Evolutionary conservation across 2,329 filamentous ascomycete genomes (phyloP).

Genomic region (Xylaria sp.): DNA sequence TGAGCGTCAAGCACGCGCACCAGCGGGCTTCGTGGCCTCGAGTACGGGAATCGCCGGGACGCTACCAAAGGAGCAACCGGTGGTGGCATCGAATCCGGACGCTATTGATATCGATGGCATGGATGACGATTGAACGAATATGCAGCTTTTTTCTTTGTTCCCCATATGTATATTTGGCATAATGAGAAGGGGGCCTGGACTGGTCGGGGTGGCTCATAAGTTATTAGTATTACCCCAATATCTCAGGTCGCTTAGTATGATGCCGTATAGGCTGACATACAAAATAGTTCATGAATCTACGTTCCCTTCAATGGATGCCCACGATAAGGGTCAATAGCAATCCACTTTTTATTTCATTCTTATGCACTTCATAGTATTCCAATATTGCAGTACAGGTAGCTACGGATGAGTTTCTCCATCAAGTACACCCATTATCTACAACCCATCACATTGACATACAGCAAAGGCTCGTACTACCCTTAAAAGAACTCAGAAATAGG

Average conservation of each 20-base stretch:
- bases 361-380: background rate
- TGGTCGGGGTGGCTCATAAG: constrained; percentile 25
- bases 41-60: constrained; percentile 77
- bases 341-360: constrained; percentile 2
- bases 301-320: constrained; percentile 5
- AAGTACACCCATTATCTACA: background rate
- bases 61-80: constrained; percentile 57
- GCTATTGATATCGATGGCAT: constrained; percentile 83
- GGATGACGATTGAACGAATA: constrained; percentile 63
- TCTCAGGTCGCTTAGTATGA: constrained; percentile 22
- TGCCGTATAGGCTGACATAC: constrained; percentile 16
- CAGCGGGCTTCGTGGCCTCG: constrained; percentile 90
- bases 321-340: constrained; percentile 12
- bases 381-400: constrained; percentile 1
- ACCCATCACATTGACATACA: background rate
- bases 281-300: constrained; percentile 15
- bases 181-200: constrained; percentile 30
- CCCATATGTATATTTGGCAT: constrained; percentile 40
- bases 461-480: background rate
- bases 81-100: constrained; percentile 77
- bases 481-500: constrained; percentile 3
- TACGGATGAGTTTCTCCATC: background rate
- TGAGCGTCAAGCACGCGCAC: constrained; percentile 88
- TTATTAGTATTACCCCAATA: constrained; percentile 31
- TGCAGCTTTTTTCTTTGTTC: constrained; percentile 21